Evolutionary conservation across 805 yeast species (phyloP).

Genomic region (Metschnikowia matae): DNA sequence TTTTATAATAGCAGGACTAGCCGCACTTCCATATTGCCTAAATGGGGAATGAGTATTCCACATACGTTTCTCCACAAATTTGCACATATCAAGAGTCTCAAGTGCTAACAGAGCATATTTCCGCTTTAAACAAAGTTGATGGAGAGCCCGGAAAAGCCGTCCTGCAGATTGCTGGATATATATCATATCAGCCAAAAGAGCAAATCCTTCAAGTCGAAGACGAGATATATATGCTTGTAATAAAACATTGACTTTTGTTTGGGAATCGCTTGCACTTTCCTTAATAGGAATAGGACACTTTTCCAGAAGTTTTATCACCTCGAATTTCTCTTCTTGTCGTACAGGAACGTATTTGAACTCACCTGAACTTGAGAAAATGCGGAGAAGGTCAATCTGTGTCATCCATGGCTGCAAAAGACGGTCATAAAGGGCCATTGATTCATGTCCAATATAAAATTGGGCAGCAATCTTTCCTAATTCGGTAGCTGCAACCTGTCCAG

Average conservation of each 20-base stretch:
- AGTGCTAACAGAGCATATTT: constrained; percentile 68
- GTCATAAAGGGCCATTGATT: constrained; percentile 67
- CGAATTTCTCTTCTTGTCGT: constrained; percentile 79
- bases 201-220: constrained; percentile 77
- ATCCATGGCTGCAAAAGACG: constrained; percentile 59
- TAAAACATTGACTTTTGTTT: constrained; percentile 74
- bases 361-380: constrained; percentile 73
- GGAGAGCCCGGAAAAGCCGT: constrained; percentile 78
- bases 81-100: constrained; percentile 58
- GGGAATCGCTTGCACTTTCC: constrained; percentile 64
- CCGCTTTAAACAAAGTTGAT: constrained; percentile 67
- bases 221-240: constrained; percentile 85
- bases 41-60: constrained; percentile 88
- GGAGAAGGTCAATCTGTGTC: constrained; percentile 67
- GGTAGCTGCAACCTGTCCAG: constrained; percentile 41
- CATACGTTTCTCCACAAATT: constrained; percentile 73
- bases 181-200: constrained; percentile 88
- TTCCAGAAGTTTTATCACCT: constrained; percentile 63
- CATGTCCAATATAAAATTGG: constrained; percentile 73
- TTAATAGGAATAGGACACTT: constrained; percentile 83
- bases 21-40: constrained; percentile 67
- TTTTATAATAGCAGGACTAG: constrained; percentile 65
- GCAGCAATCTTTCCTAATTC: constrained; percentile 84
- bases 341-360: constrained; percentile 85
- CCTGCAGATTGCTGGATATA: constrained; percentile 93